Evolutionary conservation across 371 early-diverging fungal species (phyloP), one percentile per base, ranked within the genome.

Genomic region (Rhizomucor pusillus): DNA sequence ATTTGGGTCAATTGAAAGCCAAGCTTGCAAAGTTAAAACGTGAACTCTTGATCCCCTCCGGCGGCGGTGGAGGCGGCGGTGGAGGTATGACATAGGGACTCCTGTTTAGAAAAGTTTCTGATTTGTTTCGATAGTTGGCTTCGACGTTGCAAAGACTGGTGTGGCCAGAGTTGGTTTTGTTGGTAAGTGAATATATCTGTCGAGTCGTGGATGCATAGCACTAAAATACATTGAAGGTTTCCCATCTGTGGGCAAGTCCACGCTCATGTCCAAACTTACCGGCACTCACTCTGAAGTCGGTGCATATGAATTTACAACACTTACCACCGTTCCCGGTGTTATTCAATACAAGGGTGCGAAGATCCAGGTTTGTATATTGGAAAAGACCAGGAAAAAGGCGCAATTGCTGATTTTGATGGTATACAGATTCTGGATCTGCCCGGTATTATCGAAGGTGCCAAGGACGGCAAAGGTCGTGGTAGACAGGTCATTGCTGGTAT

Each of bases 401-500:
- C 19, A 18, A 11, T 45, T 18, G 45, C 45, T n/a, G n/a, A n/a
- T n/a, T n/a, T n/a, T n/a, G n/a, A n/a, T n/a, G n/a, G n/a, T n/a
- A n/a, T n/a, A 14, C 44, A 76, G 75, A 78, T 78, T 62, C 75
- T 78, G 49, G 79, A 78, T 75, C 65, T 78, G 60, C 99, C 99
- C 5, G 98, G 99, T 54, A 98, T 99, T 80, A 97, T 99, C 60
- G 99, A 99, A 72, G 99, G 99, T 54, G 99, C 99, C 50, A 90
- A 98, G 60, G 97, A 98, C 68, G 99, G 99, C 55, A 97, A 97
- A 69, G 99, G 99, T 70, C 90, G 99, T 74, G 99, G 99, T 75
- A 86, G 93, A 69, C 95, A 94, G 74, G 96, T 92, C 53, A 73
- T 89, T 63, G 87, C 86, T 29, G 85, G 86, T 65, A 84, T 50